Percentiles rank a stretch among this genome's conserved stretches.
These are phyloP conservation scores for Exophiala bonariae DNA, from an alignment of 2,329 filamentous ascomycete species.

Conservation along the genomic window DNA sequence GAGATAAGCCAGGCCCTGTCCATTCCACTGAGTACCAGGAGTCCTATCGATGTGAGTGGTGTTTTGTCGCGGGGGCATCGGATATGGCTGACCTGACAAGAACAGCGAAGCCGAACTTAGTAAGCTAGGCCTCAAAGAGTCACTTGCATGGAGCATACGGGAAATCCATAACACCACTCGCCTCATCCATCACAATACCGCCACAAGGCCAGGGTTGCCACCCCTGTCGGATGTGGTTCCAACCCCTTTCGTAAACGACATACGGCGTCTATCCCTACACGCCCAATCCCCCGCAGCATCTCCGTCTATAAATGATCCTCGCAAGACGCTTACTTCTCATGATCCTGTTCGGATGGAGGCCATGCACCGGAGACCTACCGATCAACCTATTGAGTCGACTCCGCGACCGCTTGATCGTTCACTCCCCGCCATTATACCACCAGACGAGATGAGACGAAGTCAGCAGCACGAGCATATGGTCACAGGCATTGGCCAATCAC, in stretches of 20 bases:
- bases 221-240: slow-evolving; percentile 20
- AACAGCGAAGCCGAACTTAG: slow-evolving; percentile 16
- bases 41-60: slow-evolving; percentile 16
- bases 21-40: slow-evolving; percentile 9
- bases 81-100: slow-evolving; percentile 18
- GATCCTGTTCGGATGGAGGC: slow-evolving; percentile 19
- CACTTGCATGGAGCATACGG: slow-evolving; percentile 21
- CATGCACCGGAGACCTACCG: slow-evolving; percentile 12
- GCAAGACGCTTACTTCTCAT: slow-evolving; percentile 10
- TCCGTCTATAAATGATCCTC: slow-evolving; percentile 18
- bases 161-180: slow-evolving; percentile 20
- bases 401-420: slow-evolving; percentile 30
- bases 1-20: slow-evolving; percentile 22
- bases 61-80: slow-evolving; percentile 4
- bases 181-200: slow-evolving; percentile 15
- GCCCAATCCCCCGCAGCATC: slow-evolving; percentile 10
- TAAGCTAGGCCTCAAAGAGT: slow-evolving; percentile 24
- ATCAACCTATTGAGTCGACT: slow-evolving; percentile 14
- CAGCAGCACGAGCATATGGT: slow-evolving; percentile 17
- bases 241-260: slow-evolving; percentile 13
- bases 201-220: slow-evolving; percentile 17
- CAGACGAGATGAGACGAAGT: slow-evolving; percentile 18
- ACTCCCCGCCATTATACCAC: slow-evolving; percentile 17
- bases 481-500: slow-evolving; percentile 16
- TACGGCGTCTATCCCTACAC: slow-evolving; percentile 15